Evolutionary conservation across 2,329 filamentous ascomycete genomes (phyloP).

Genomic region (Ophiobolus disseminans): DNA sequence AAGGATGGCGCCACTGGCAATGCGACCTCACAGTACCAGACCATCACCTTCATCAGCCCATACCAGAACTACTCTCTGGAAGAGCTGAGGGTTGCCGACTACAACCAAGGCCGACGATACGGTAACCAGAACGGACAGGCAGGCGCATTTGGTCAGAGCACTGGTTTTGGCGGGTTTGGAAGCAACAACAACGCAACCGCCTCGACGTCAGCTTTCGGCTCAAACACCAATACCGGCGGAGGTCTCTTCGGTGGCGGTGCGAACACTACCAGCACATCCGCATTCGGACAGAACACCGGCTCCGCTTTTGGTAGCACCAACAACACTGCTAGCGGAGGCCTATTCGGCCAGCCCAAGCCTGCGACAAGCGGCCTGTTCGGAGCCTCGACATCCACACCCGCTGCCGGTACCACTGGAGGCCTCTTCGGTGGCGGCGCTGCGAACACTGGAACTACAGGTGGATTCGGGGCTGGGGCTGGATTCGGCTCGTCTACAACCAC

Average conservation of each 20-base stretch:
- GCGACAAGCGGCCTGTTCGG: slow-evolving; percentile 50
- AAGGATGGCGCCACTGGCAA: slow-evolving; percentile 68
- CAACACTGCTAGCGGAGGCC: slow-evolving; percentile 39
- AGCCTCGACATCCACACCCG: slow-evolving; percentile 42
- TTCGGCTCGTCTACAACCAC: slow-evolving; percentile 31
- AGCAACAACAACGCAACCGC: slow-evolving; percentile 48
- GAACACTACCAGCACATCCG: slow-evolving; percentile 34
- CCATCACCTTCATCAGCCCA: slow-evolving; percentile 76
- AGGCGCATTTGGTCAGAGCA: slow-evolving; percentile 79
- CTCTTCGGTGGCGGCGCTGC: slow-evolving; percentile 45
- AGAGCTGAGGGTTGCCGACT: slow-evolving; percentile 74
- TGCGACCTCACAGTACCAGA: slow-evolving; percentile 74
- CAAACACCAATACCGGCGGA: slow-evolving; percentile 51
- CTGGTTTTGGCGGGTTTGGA: slow-evolving; percentile 59
- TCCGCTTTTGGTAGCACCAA: slow-evolving; percentile 35
- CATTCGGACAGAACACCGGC: slow-evolving; percentile 45
- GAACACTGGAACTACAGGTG: slow-evolving; percentile 28
- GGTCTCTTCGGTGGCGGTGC: slow-evolving; percentile 54
- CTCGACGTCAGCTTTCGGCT: slow-evolving; percentile 57
- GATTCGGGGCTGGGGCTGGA: slow-evolving; percentile 22
- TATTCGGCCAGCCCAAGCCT: slow-evolving; percentile 46
- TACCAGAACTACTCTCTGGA: slow-evolving; percentile 93
- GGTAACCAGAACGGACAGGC: slow-evolving; percentile 82
- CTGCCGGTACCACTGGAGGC: slow-evolving; percentile 36
- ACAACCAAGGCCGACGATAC: slow-evolving; percentile 81